Evolutionary conservation across 1,284 basidiomycete species (phyloP).

Genomic region (Nidula niveotomentosa): DNA sequence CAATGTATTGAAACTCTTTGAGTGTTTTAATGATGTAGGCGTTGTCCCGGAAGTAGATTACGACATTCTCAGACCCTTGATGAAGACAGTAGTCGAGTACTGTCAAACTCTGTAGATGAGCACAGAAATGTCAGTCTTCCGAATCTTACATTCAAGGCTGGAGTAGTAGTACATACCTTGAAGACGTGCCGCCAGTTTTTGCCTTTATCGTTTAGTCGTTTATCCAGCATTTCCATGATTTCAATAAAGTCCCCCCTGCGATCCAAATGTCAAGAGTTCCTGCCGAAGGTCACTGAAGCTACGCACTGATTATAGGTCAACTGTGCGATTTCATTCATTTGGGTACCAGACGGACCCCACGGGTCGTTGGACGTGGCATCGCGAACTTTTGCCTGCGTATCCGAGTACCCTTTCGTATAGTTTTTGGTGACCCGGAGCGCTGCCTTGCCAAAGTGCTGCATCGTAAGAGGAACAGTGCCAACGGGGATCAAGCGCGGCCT

Average conservation of each 20-base stretch:
- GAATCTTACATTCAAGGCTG: background rate
- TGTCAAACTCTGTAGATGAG: slow-evolving; percentile 77
- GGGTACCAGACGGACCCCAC: slow-evolving; percentile 97
- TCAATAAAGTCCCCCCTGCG: slow-evolving; percentile 95
- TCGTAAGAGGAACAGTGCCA: slow-evolving; percentile 13
- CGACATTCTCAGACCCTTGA: slow-evolving; percentile 96
- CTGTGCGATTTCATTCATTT: slow-evolving; percentile 99
- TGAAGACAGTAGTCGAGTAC: slow-evolving; percentile 97
- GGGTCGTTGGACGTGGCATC: slow-evolving; percentile 99
- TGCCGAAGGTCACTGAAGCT: slow-evolving; percentile 12
- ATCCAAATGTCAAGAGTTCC: background rate
- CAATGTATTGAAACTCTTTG: slow-evolving; percentile 97
- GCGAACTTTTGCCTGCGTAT: slow-evolving; percentile 92
- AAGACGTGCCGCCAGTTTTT: slow-evolving; percentile 99
- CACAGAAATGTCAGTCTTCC: slow-evolving; percentile 3
- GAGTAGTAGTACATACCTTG: slow-evolving; percentile 60
- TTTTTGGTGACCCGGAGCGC: slow-evolving; percentile 90
- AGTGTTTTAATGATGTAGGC: slow-evolving; percentile 98
- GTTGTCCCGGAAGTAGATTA: slow-evolving; percentile 98
- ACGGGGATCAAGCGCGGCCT: background rate
- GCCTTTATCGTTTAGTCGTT: slow-evolving; percentile 98
- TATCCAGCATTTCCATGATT: slow-evolving; percentile 99
- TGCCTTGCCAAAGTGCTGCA: slow-evolving; percentile 78
- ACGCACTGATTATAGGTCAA: slow-evolving; percentile 96
- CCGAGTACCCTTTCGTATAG: slow-evolving; percentile 94